Percentiles rank a stretch among this genome's conserved stretches.
Conservation (phyloP, 345 rosid species). For the Iberis pinnata region DNA sequence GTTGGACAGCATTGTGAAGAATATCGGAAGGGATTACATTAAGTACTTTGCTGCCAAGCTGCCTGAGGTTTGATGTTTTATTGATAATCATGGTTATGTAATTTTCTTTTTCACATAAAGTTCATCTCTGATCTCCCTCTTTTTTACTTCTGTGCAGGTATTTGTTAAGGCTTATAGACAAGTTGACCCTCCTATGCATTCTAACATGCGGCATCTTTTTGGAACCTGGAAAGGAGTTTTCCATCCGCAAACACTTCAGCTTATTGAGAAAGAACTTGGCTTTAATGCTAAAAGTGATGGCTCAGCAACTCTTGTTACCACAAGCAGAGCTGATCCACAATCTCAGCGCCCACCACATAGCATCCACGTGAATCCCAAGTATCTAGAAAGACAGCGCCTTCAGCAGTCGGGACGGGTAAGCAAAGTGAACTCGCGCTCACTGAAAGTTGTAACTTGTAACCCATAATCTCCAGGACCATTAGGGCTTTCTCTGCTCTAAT, state of each 20-base stretch:
- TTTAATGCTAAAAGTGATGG: constrained; percentile 59
- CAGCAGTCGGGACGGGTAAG: constrained; percentile 82
- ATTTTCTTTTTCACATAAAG: background rate
- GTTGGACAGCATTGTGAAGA: constrained; percentile 97
- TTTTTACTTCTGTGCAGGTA: constrained; percentile 41
- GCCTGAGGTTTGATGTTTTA: constrained; percentile 62
- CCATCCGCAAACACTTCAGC: constrained; percentile 65
- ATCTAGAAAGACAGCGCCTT: constrained; percentile 85
- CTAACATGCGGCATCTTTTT: constrained; percentile 93
- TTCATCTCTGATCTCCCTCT: constrained; percentile 6
- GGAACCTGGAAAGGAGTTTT: constrained; percentile 99
- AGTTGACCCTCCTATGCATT: constrained; percentile 68
- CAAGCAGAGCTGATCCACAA: constrained; percentile 58
- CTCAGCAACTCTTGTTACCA: constrained; percentile 47
- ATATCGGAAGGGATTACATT: constrained; percentile 88
- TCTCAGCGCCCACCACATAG: constrained; percentile 74
- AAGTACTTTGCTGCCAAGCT: constrained; percentile 72
- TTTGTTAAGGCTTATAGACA: constrained; percentile 85
- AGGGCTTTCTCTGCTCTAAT: constrained; percentile 10
- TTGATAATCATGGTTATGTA: constrained; percentile 16
- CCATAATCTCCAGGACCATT: background rate
- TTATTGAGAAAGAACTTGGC: constrained; percentile 87
- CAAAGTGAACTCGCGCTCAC: constrained; percentile 4
- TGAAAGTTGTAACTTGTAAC: constrained; percentile 9
- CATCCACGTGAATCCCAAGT: constrained; percentile 98